phyloP scores from a whole-genome alignment of 2,329 filamentous ascomycete species.

The Colletotrichum melonis region DNA sequence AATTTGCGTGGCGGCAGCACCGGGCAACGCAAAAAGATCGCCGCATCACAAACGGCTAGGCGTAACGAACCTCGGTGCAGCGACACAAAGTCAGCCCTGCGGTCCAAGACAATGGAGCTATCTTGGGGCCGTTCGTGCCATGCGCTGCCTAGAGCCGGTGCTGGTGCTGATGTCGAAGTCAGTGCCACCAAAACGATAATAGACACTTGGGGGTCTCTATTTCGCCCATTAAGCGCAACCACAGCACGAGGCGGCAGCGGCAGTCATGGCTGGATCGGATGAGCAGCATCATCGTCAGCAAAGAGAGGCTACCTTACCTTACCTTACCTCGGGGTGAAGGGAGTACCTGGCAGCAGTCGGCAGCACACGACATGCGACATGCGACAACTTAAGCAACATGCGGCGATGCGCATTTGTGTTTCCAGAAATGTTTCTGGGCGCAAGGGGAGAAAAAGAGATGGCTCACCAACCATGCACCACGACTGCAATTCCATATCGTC shows the following conservation, averaged over 20 bases:
- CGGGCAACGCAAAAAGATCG: slow-evolving; percentile 1
- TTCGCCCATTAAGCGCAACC: slow-evolving; percentile 23
- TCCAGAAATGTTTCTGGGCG: slow-evolving; percentile 15
- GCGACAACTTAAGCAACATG: slow-evolving; percentile 8
- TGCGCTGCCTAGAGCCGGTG: neutral
- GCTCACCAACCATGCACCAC: slow-evolving; percentile 13
- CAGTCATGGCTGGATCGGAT: neutral
- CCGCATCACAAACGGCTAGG: slow-evolving; percentile 13
- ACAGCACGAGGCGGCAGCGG: slow-evolving; percentile 18
- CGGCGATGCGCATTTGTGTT: slow-evolving; percentile 15
- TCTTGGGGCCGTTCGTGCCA: slow-evolving; percentile 22
- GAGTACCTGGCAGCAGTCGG: slow-evolving; percentile 19
- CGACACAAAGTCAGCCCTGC: slow-evolving; percentile 31
- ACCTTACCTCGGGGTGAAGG: too few relatives aligned
- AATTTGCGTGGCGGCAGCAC: neutral
- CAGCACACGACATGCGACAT: neutral
- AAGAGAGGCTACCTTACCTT: neutral
- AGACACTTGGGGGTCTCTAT: slow-evolving; percentile 25
- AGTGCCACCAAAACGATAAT: slow-evolving; percentile 34
- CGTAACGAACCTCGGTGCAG: slow-evolving; percentile 24
- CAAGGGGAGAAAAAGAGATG: neutral
- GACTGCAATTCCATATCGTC: slow-evolving; percentile 3
- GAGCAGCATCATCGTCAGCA: neutral
- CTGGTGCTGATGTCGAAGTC: slow-evolving; percentile 18
- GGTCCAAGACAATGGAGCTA: slow-evolving; percentile 32